Evolutionary conservation across 2,329 filamentous ascomycete species (phyloP), one percentile per base, ranked within the genome.

Genomic region (Epichloe amarillans): DNA sequence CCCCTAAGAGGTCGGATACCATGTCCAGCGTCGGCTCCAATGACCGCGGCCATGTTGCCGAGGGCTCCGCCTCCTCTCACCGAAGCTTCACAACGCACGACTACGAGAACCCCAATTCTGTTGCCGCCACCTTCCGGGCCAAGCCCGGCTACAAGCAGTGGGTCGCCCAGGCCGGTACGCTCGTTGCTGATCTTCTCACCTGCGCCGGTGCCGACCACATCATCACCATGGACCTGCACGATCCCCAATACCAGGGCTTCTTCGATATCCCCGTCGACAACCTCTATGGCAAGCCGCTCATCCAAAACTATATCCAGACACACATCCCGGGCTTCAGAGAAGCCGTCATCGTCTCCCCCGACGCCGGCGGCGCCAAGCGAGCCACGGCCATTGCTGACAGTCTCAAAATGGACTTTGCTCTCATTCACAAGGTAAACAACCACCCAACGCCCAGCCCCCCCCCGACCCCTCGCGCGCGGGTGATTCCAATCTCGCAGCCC

Each of bases 231-330:
- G 93, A 98, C 64, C 77, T 98, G 49, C 88, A 93, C 65, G 91
- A 96, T 66, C 86, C 88, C 41, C 89, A 98, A 69, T 97, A 97
- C 64, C 93, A 98, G 69, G 93, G 93, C 50, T 98, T 96, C 75
- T 97, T 98, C 64, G 91, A 98, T 64, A 95, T 97, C 52, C 93
- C 93, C 2, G 93, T 98, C 51, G 93, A 98, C 71, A 98, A 98
- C 66, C 76, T 98, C 17, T 97, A 97, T 70, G 91, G 84, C 51
- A 82, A 86, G 59, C 83, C 86, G 47, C 71, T 90, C 47, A 73
- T 85, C 50, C 80, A 83, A 63, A 76, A 77, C 54, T 85, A 84
- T 62, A 84, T 85, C 59, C 83, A 89, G 64, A 82, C 86, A 62
- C 81, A 88, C 61, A 93, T 95, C 53, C 84, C 87, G 46, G 84